Conservation (phyloP, 805 yeast species). For the Myxozyma geophila region DNA sequence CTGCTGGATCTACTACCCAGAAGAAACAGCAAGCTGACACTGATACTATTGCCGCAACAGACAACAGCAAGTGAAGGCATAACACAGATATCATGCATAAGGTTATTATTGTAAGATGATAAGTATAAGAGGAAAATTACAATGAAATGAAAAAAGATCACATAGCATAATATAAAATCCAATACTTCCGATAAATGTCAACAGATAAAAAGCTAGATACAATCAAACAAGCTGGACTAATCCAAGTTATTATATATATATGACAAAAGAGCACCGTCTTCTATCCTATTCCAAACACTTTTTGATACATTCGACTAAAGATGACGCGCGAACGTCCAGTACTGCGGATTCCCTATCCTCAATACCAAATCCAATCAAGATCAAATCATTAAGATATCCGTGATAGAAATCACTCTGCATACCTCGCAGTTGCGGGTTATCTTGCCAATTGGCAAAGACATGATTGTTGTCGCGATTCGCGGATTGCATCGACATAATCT, state of each 20-base stretch:
- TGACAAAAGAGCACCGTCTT: neutral
- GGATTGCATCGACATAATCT: slow-evolving; percentile 12
- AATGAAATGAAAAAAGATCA: neutral
- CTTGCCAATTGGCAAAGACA: slow-evolving; percentile 6
- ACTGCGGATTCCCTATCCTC: slow-evolving; percentile 34
- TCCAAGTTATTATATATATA: neutral
- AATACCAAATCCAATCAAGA: slow-evolving; percentile 32
- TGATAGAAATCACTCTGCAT: slow-evolving; percentile 33
- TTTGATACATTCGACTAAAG: slow-evolving; percentile 27
- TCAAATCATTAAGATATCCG: slow-evolving; percentile 34
- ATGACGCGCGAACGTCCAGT: slow-evolving; percentile 32
- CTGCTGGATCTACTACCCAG: neutral
- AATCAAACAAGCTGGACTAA: neutral
- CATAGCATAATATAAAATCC: neutral
- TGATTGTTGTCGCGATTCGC: slow-evolving; percentile 2
- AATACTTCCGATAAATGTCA: neutral
- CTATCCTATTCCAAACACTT: slow-evolving; percentile 21
- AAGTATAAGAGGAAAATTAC: neutral
- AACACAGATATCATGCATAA: neutral
- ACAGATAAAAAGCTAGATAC: slow-evolving; percentile 12
- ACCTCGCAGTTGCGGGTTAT: slow-evolving; percentile 27
- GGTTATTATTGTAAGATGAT: neutral
- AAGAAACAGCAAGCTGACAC: too few relatives aligned
- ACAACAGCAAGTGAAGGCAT: neutral
- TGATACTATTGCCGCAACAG: neutral